Evolutionary conservation across 345 rosid species (phyloP), one percentile per base, ranked within the genome.

Genomic region (Eucalyptus melliodora): DNA sequence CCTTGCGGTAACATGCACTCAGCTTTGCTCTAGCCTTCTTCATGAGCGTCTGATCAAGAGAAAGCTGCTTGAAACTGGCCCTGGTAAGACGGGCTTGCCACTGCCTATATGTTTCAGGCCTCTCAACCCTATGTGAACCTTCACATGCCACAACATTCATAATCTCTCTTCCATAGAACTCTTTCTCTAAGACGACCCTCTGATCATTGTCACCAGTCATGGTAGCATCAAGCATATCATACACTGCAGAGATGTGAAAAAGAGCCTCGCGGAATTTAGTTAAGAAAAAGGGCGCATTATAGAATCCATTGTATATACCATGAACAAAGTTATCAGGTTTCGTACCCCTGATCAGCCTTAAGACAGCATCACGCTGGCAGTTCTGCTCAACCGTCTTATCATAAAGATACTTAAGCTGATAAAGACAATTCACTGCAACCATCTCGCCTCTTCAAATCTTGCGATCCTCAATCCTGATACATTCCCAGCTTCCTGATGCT

Each of bases 101-200:
- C 87, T 94, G 97, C 94, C 94, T 96, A 91, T 94, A 96, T 19
- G 95, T 94, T 94, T 96, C 99, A 0, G 98, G 99, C 92, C 99
- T 95, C 90, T 95, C 96, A 2, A 93, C 93, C 92, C 99, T 94
- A 67, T 94, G 97, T 8, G 86, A 26, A 12, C 99, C 98, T 93
- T 97, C 99, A 50, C 96, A 97, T 2, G 99, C 98, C 59, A 97
- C 90, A 23, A 94, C 95, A 62, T 95, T 97, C 93, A 95, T 92
- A 31, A 92, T 94, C 86, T 94, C 98, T 50, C 94, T 89, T 65
- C 98, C 96, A 26, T 91, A 94, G 81, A 94, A 90, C 93, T 94
- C 98, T 19, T 91, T 88, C 93, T 96, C 99, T 34, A 92, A 81
- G 86, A 91, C 90, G 90, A 93, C 56, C 94, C 99, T 95, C 89